A percentile compares a stretch with the other conserved stretches of the same genome.
Evolutionary conservation across 1,139 yeast species (phyloP).

Genomic region (Kazachstania sp.): DNA sequence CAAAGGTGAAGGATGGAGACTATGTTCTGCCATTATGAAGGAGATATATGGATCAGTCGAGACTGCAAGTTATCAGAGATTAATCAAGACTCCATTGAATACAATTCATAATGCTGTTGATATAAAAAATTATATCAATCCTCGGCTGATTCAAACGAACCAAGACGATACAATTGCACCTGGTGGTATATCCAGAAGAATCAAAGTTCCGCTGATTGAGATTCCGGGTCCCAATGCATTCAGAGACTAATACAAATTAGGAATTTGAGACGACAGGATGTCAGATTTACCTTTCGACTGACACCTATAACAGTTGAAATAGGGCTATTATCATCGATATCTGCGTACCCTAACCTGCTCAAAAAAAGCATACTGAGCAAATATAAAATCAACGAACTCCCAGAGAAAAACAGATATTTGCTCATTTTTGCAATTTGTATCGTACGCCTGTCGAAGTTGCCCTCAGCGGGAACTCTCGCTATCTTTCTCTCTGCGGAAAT

Average conservation of each 20-base stretch:
- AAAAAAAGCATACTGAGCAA: neutral
- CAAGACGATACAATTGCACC: neutral
- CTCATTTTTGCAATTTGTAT: neutral
- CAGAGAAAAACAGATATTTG: constrained; percentile 1
- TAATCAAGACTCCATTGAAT: neutral
- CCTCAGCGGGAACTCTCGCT: too few relatives aligned
- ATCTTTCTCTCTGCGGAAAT: too few relatives aligned
- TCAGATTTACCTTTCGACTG: too few relatives aligned
- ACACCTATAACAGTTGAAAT: too few relatives aligned
- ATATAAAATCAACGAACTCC: neutral
- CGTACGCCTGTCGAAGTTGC: too few relatives aligned
- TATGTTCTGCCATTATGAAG: constrained; percentile 30
- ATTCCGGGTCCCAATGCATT: neutral
- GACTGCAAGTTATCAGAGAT: constrained; percentile 3
- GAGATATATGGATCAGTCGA: constrained; percentile 26
- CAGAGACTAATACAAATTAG: neutral
- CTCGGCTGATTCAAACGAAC: neutral
- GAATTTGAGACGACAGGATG: too few relatives aligned
- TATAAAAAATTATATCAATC: too few relatives aligned
- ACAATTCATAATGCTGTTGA: neutral
- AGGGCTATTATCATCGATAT: too few relatives aligned
- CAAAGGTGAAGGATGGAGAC: constrained; percentile 34
- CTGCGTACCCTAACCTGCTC: neutral
- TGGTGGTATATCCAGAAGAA: neutral
- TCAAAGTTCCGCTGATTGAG: neutral